Base-by-base conservation (phyloP, 257 asterid genomes). In the Buddleja alternifolia region DNA sequence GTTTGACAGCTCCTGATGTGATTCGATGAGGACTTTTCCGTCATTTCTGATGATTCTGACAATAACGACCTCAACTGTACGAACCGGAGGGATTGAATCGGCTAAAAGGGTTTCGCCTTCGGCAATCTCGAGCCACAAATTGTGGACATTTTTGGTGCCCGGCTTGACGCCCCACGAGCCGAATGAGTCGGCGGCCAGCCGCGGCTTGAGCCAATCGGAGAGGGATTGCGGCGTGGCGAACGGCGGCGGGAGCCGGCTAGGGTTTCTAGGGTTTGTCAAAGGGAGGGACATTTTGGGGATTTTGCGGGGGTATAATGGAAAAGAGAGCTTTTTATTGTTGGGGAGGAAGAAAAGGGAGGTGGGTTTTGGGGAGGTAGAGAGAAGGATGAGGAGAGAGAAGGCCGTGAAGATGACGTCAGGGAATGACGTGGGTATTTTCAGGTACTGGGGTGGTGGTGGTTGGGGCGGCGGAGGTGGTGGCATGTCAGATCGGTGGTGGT, bases 91-190 rank as follows among this genome's bases (percentile, higher is more conserved):
- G 9, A 54, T 37, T 0, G 99, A 88, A 71, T 91, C 96, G 15
- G 88, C 88, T 4, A 94, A 60, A 19, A 50, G 59, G 24, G 93
- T 84, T 63, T 94, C 99, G 20, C 99, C 99, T 24, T 89, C 95
- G 0, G 86, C 84, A 46, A 94, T 79, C 60, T 94, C 99, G 20
- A 94, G 93, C 95, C 94, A 94, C 8, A 94, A 75, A 42, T 91
- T 93, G 67, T 87, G 89, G 39, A 94, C 83, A 52, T 91, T 94
- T 69, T 94, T 94, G 8, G 99, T 94, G 5, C 99, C 97, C 6
- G 99, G 96, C 63, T 83, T 88, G 36, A 88, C 88, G 0, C 99
- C 99, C 99, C 99, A 94, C 10, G 99, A 78, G 34, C 93, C 93
- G 75, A 90, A 85, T 0, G 82, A 66, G n/a, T 84, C 95, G 34